Base-by-base conservation (phyloP, 1,139 yeast species). In the Pichia sp. region DNA sequence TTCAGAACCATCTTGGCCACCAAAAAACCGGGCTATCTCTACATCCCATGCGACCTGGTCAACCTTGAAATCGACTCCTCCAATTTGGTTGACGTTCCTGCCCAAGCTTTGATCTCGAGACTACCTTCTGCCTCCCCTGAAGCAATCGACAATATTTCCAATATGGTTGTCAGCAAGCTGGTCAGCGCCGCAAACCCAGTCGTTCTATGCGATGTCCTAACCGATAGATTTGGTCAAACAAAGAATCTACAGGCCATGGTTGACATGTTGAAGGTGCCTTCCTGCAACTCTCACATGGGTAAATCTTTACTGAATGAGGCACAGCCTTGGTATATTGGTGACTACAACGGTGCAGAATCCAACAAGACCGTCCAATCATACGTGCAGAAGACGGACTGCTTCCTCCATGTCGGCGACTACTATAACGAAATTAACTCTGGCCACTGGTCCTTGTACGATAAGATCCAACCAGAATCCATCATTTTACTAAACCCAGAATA, bases 11-110 rank as follows among this genome's bases (percentile, higher is more conserved):
- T 87, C 31, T 71, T 79, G 58, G 72, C 69, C 44, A 74, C 76
- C 52, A 81, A 85, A 28, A 79, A 85, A 64, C 96, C 96, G 0
- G 96, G 95, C 7, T 88, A 85, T 64, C 69, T 89, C 53, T 87
- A 80, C 64, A 67, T 89, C 44, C 96, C 96, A 2, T 73, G 78
- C 42, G 91, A 88, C 63, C 68, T 86, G 61, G 81, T 83, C 9
- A 79, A 79, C 60, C 62, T 71, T 43, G 59, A 70, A 43, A 81
- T 87, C 16, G 66, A 53, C 48, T 62, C 58, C n/a, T 63, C 70
- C 4, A 54, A 57, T 25, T 58, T 63, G 28, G 40, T 26, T 12
- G 45, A 47, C 4, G 52, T 67, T 30, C 52, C 62, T n/a, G 55
- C 48, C 10, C 48, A 36, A 8, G 4, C 25, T 2, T 55, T 59